Evolutionary conservation across 2,329 filamentous ascomycete genomes (phyloP).

Genomic region (Paecilomyces variotii): DNA sequence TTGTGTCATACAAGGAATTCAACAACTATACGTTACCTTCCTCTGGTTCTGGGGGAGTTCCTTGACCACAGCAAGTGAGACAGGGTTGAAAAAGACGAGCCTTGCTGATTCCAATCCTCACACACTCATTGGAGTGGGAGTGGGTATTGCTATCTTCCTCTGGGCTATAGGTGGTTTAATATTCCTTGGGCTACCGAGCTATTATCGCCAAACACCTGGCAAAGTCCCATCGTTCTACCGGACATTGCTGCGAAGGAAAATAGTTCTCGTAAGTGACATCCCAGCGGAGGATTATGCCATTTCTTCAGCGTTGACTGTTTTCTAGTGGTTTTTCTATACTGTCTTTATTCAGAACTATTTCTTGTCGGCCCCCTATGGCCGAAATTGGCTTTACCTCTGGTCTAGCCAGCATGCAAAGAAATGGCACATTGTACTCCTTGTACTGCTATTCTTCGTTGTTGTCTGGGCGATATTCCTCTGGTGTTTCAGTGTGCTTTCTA

Average conservation of each 20-base stretch:
- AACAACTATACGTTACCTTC: conserved; percentile 52
- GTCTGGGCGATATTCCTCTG: conserved; percentile 46
- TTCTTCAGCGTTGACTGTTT: conserved; percentile 1
- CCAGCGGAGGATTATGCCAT: not conserved
- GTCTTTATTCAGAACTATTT: conserved; percentile 54
- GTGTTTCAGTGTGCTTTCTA: conserved; percentile 43
- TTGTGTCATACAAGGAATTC: conserved; percentile 53
- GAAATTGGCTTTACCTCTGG: conserved; percentile 54
- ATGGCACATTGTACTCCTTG: conserved; percentile 47
- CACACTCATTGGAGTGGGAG: conserved; percentile 12
- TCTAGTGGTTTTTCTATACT: conserved; percentile 49
- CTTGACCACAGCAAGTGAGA: conserved; percentile 3
- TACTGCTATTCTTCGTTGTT: conserved; percentile 34
- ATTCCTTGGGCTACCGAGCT: conserved; percentile 48
- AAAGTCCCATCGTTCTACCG: conserved; percentile 51
- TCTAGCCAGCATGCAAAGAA: conserved; percentile 37
- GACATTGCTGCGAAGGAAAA: conserved; percentile 47
- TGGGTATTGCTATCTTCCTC: conserved; percentile 45
- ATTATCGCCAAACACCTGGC: conserved; percentile 51
- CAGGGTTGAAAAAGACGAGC: conserved; percentile 3
- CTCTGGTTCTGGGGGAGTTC: conserved; percentile 56
- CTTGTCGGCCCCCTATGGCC: conserved; percentile 50
- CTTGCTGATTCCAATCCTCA: conserved; percentile 8
- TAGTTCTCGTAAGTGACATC: conserved; percentile 21
- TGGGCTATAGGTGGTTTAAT: conserved; percentile 43